Percentiles rank a stretch among this genome's conserved stretches.
phyloP scores from a whole-genome alignment of 805 yeast species.

The Saccharomycopsis fibuligera region DNA sequence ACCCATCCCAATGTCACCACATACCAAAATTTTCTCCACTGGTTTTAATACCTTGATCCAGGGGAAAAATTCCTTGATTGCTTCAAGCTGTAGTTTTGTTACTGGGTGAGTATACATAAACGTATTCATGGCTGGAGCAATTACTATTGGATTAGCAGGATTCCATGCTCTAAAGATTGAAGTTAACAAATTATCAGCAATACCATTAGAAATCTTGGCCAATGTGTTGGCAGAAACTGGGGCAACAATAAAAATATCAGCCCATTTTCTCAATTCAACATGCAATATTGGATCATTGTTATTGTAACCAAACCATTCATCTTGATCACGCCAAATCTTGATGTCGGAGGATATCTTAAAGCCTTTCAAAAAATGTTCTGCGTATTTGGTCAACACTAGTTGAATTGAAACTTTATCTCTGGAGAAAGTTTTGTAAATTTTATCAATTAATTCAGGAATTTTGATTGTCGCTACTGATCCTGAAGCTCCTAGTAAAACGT shows the following conservation, averaged over 20 bases:
- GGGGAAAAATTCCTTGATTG: conserved; percentile 65
- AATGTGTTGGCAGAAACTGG: conserved; percentile 77
- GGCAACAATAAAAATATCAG: conserved; percentile 69
- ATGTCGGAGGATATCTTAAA: conserved; percentile 65
- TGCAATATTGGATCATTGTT: conserved; percentile 71
- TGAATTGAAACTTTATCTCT: conserved; percentile 72
- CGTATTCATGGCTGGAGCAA: conserved; percentile 88
- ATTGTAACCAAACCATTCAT: conserved; percentile 58
- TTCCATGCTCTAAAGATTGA: conserved; percentile 76
- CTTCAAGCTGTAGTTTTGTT: conserved; percentile 61
- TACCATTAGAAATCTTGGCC: conserved; percentile 68
- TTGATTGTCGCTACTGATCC: conserved; percentile 97
- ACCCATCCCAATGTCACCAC: conserved; percentile 89
- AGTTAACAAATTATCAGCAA: conserved; percentile 71
- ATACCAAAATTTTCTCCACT: conserved; percentile 69
- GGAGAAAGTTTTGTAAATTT: conserved; percentile 74
- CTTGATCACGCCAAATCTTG: conserved; percentile 80
- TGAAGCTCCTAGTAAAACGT: conserved; percentile 84
- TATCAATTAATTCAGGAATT: conserved; percentile 82
- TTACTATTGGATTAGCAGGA: conserved; percentile 60
- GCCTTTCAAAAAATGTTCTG: conserved; percentile 63
- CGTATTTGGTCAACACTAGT: conserved; percentile 71
- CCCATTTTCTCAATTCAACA: conserved; percentile 79
- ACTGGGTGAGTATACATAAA: conserved; percentile 75
- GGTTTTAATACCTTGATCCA: conserved; percentile 71